Evolutionary conservation across 805 yeast species (phyloP).

Genomic region (Monosporozyma siamensis): DNA sequence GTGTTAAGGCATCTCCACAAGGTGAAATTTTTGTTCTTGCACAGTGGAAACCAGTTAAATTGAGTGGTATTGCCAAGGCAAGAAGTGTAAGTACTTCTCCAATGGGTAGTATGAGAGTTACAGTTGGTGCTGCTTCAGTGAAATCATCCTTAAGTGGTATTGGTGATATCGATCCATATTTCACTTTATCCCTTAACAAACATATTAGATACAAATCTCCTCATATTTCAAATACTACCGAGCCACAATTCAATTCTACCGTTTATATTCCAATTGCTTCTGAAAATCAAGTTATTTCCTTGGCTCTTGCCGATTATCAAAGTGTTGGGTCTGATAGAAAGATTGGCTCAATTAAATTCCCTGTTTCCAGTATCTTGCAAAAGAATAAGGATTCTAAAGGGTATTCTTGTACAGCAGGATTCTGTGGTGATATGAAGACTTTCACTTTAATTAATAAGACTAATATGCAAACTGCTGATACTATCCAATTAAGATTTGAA

Average conservation of each 20-base stretch:
- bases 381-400: conserved; percentile 34
- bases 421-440: conserved; percentile 33
- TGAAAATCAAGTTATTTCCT: conserved; percentile 46
- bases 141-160: conserved; percentile 48
- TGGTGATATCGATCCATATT: conserved; percentile 72
- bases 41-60: conserved; percentile 61
- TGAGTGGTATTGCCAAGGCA: conserved; percentile 40
- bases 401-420: conserved; percentile 43
- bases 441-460: conserved; percentile 25
- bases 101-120: conserved; percentile 57
- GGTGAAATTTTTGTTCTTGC: conserved; percentile 50
- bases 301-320: conserved; percentile 62
- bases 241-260: conserved; percentile 54
- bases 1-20: conserved; percentile 41
- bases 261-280: conserved; percentile 52
- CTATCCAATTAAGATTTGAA: conserved; percentile 44
- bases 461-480: conserved; percentile 42
- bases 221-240: conserved; percentile 42
- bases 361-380: conserved; percentile 39
- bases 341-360: conserved; percentile 48
- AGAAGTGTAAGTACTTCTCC: conserved; percentile 36
- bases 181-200: conserved; percentile 49
- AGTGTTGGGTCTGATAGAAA: conserved; percentile 51
- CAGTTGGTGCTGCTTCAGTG: conserved; percentile 44
- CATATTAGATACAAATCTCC: conserved; percentile 46